These are phyloP conservation scores for Tephrocybe sp. DNA, from an alignment of 768 basidiomycete genomes.

Conservation along the genomic window DNA sequence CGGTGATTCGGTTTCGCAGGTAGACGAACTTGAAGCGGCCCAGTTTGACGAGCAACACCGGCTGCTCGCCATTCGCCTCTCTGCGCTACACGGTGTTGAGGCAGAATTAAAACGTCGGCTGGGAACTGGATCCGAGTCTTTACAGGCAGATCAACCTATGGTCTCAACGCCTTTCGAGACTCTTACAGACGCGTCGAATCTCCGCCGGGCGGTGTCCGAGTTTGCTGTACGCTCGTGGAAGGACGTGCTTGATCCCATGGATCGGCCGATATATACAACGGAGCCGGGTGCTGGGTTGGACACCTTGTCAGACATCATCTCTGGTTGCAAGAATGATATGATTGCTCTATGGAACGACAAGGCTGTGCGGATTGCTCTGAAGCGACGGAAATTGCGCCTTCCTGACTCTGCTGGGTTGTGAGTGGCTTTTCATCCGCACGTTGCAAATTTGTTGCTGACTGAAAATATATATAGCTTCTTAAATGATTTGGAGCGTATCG, in stretches of 20 bases:
- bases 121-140: conserved; percentile 44
- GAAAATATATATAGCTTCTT: conserved; percentile 51
- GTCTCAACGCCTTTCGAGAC: conserved; percentile 49
- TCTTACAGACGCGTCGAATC: conserved; percentile 23
- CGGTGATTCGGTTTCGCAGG: conserved; percentile 20
- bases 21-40: conserved; percentile 23
- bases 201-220: conserved; percentile 35
- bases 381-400: conserved; percentile 45
- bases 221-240: conserved; percentile 58
- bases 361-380: conserved; percentile 49
- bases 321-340: conserved; percentile 63
- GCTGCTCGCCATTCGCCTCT: conserved; percentile 57
- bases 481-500: conserved; percentile 66
- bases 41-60: conserved; percentile 54
- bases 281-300: conserved; percentile 28
- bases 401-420: conserved; percentile 72
- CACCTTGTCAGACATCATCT: conserved; percentile 50
- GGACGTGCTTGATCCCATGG: conserved; percentile 37
- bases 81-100: conserved; percentile 63
- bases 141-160: conserved; percentile 32
- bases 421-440: conserved; percentile 21
- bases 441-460: not conserved
- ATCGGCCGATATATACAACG: conserved; percentile 4
- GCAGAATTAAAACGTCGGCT: conserved; percentile 61
- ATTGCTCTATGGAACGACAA: conserved; percentile 61